Conservation (phyloP, 768 basidiomycete species). For the Leucocoprinus leucothites region DNA sequence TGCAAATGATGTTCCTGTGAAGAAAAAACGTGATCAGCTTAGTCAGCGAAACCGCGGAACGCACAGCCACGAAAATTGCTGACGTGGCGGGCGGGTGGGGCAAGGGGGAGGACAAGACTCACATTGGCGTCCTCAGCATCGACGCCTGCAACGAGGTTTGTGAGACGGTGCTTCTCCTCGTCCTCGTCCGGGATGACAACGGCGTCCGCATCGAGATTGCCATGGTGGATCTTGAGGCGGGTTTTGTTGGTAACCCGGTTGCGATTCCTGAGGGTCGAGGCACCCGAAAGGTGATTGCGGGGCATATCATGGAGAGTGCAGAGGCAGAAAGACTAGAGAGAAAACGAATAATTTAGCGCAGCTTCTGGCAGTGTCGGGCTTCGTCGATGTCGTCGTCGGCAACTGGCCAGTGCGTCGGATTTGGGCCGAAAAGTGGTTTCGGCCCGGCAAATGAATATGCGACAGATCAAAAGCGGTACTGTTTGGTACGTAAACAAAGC, state of each 20-base stretch:
- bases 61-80: conserved; percentile 44
- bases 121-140: conserved; percentile 94
- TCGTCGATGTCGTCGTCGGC: conserved; percentile 51
- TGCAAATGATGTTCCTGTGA: conserved; percentile 53
- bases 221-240: conserved; percentile 79
- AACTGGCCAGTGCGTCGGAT: conserved; percentile 55
- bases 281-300: conserved; percentile 74
- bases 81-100: conserved; percentile 33
- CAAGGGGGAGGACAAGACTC: conserved; percentile 39
- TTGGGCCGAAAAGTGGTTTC: conserved; percentile 61
- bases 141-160: conserved; percentile 76
- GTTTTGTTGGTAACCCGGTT: conserved; percentile 93
- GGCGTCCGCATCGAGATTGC: conserved; percentile 77
- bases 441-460: conserved; percentile 47
- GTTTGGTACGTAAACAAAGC: conserved; percentile 38
- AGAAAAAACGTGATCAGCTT: conserved; percentile 32
- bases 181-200: conserved; percentile 84
- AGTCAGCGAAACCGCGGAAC: conserved; percentile 48
- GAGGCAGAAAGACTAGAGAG: conserved; percentile 26
- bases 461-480: conserved; percentile 30
- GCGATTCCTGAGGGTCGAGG: conserved; percentile 79
- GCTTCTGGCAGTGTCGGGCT: conserved; percentile 31
- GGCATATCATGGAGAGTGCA: conserved; percentile 80
- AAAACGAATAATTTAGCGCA: conserved; percentile 33
- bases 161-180: conserved; percentile 78